phyloP scores from a whole-genome alignment of 192 early-diverging fungal genomes.

The Podila verticillata region DNA sequence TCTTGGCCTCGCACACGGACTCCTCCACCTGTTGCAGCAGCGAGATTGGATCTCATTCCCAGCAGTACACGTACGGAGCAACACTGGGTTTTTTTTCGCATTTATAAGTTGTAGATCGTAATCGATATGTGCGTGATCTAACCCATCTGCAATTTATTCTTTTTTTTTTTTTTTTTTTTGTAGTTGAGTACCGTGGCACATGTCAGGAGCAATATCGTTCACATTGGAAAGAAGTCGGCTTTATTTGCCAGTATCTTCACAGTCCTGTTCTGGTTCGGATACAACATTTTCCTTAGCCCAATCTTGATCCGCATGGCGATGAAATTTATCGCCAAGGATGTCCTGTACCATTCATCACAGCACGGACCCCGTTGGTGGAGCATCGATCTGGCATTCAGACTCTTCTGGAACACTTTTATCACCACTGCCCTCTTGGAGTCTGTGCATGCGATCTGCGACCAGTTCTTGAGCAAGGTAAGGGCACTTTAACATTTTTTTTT shows the following conservation, averaged over 20 bases:
- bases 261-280: constrained; percentile 28
- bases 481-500: not conserved
- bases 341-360: constrained; percentile 30
- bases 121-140: not conserved
- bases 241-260: constrained; percentile 16
- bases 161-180: not conserved
- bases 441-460: constrained; percentile 37
- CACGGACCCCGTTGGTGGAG: constrained; percentile 49
- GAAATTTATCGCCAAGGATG: constrained; percentile 26
- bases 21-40: constrained; percentile 34
- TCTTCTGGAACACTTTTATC: constrained; percentile 21
- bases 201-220: constrained; percentile 23
- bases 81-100: not conserved
- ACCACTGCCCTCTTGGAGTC: constrained; percentile 30
- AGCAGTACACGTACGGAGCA: constrained; percentile 19
- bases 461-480: constrained; percentile 30
- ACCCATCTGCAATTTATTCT: not conserved
- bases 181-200: constrained; percentile 25
- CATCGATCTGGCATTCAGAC: constrained; percentile 13
- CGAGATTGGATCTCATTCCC: constrained; percentile 31
- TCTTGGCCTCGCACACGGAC: constrained; percentile 15
- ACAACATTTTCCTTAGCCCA: constrained; percentile 38
- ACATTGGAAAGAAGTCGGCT: constrained; percentile 9
- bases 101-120: not conserved
- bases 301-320: constrained; percentile 22